These are phyloP conservation scores for Hypericum androsaemum DNA, from an alignment of 345 rosid genomes.

Conservation along the genomic window DNA sequence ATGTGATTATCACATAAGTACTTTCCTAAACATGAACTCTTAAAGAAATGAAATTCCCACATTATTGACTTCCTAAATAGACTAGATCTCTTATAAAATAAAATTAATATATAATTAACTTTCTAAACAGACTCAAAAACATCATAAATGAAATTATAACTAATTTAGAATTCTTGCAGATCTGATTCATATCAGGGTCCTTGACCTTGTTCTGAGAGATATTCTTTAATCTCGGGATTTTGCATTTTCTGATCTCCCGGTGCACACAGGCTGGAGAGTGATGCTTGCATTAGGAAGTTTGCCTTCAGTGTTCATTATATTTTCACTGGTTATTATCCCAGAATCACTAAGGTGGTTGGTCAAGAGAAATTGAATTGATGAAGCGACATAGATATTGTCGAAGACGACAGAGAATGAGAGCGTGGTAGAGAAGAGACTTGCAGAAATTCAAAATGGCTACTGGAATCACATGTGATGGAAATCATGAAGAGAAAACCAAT, in stretches of 20 bases:
- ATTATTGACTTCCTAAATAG: too few species aligned
- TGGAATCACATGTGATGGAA: slow-evolving; percentile 16
- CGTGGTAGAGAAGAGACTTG: slow-evolving; percentile 17
- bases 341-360: slow-evolving; percentile 25
- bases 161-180: too few species aligned
- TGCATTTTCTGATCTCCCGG: slow-evolving; percentile 18
- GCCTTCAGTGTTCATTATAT: slow-evolving; percentile 14
- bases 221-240: slow-evolving; percentile 15
- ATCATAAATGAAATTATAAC: too few species aligned
- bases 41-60: too few species aligned
- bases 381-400: slow-evolving; percentile 12
- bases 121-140: too few species aligned
- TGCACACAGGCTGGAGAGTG: slow-evolving; percentile 17
- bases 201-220: slow-evolving; percentile 19
- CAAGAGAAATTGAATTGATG: slow-evolving; percentile 14
- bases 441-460: slow-evolving; percentile 21
- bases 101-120: too few species aligned
- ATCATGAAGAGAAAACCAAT: slow-evolving; percentile 52
- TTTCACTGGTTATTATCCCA: slow-evolving; percentile 17
- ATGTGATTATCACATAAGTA: too few species aligned
- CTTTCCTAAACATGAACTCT: too few species aligned
- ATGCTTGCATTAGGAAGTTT: slow-evolving; percentile 21
- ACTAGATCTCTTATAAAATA: too few species aligned
- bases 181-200: too few species aligned
- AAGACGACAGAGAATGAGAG: slow-evolving; percentile 14